Conservation (phyloP, 202 grass and related monocot species). For the Sporobolus alterniflorus region DNA sequence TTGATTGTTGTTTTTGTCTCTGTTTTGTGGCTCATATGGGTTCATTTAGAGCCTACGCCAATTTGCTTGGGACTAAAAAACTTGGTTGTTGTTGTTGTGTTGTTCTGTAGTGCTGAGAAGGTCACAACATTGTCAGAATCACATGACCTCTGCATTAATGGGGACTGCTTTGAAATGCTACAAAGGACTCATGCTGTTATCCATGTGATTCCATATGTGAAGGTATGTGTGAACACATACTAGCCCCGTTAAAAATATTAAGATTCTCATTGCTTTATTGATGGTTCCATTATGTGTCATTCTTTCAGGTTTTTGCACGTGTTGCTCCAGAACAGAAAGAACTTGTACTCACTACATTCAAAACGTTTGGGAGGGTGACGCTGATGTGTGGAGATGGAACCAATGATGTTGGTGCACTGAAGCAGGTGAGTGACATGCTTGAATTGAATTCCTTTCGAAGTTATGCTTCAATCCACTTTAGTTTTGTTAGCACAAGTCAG, state of each 20-base stretch:
- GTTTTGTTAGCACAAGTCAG: not conserved
- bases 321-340: constrained; percentile 99
- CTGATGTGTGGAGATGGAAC: constrained; percentile 99
- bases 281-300: not conserved
- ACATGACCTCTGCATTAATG: constrained; percentile 91
- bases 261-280: constrained; percentile 2
- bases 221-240: constrained; percentile 49
- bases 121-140: constrained; percentile 72
- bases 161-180: constrained; percentile 99
- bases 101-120: constrained; percentile 66
- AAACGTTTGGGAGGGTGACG: constrained; percentile 97
- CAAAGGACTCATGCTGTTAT: constrained; percentile 84
- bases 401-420: constrained; percentile 99
- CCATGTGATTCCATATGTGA: constrained; percentile 93
- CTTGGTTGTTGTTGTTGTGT: too few relatives aligned
- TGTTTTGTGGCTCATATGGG: too few relatives aligned
- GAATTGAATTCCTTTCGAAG: not conserved
- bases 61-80: too few relatives aligned
- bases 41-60: too few relatives aligned
- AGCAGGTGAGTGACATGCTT: constrained; percentile 63
- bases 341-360: constrained; percentile 97
- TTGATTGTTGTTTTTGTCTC: too few relatives aligned
- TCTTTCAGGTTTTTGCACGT: constrained; percentile 92
- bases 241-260: not conserved
- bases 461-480: constrained; percentile 3